Conservation (phyloP, 345 rosid genomes). For the Gossypium raimondii region DNA sequence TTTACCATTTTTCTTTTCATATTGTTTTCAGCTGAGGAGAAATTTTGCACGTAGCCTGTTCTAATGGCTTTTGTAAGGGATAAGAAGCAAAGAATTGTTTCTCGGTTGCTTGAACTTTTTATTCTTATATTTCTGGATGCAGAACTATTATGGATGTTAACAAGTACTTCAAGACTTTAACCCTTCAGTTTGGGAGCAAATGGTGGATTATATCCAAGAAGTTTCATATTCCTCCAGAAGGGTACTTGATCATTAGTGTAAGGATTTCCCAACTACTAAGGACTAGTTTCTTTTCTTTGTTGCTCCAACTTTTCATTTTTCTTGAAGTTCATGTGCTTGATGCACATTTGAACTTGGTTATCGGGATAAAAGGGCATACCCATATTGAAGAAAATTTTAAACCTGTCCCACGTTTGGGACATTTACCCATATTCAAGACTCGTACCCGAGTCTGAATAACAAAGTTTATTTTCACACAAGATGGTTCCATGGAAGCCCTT, state of each 20-base stretch:
- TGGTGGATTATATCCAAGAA: constrained; percentile 77
- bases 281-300: background rate
- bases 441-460: background rate
- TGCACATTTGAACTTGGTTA: background rate
- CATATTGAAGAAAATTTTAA: background rate
- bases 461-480: background rate
- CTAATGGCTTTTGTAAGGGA: background rate
- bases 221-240: constrained; percentile 67
- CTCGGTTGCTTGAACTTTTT: too few species aligned
- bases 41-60: background rate
- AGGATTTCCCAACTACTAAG: constrained; percentile 17
- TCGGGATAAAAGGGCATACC: background rate
- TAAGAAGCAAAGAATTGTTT: background rate
- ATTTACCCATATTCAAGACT: background rate
- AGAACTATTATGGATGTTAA: constrained; percentile 61
- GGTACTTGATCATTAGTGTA: constrained; percentile 77
- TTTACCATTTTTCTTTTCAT: background rate
- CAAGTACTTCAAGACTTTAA: constrained; percentile 68
- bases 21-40: background rate
- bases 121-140: constrained; percentile 18
- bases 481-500: background rate
- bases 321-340: background rate
- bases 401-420: too few species aligned
- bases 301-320: background rate
- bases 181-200: constrained; percentile 77